These are phyloP conservation scores for Solanum megistacrolobum DNA, from an alignment of 257 asterid species.

Conservation along the genomic window DNA sequence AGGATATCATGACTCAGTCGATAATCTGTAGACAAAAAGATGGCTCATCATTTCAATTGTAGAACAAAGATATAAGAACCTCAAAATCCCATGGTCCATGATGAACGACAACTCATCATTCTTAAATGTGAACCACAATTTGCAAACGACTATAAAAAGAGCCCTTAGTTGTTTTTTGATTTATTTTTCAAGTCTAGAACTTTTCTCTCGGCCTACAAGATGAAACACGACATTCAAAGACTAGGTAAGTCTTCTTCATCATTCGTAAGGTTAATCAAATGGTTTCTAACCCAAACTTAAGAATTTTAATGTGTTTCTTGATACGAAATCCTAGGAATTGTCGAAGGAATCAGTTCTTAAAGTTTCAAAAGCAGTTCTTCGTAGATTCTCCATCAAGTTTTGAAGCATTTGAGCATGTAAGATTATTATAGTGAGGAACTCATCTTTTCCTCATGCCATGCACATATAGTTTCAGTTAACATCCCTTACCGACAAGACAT, in stretches of 20 bases:
- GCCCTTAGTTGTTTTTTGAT: rapidly evolving
- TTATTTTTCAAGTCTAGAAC: no score
- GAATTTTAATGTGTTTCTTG: background rate
- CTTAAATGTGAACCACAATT: background rate
- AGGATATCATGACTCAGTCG: background rate
- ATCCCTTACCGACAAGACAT: no score
- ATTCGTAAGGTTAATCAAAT: background rate
- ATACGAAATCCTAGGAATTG: no score
- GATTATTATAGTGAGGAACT: background rate
- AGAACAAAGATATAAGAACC: no score
- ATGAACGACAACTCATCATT: no score
- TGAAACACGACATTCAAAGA: rapidly evolving
- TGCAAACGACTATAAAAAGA: background rate
- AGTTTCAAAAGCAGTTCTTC: background rate
- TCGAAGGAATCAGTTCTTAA: background rate
- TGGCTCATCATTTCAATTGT: background rate
- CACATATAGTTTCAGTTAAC: background rate
- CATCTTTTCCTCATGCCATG: background rate
- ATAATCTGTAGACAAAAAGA: no score
- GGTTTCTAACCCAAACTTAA: background rate
- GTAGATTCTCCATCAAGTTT: background rate
- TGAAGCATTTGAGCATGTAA: background rate
- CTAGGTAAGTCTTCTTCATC: no score
- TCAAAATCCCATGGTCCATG: no score
- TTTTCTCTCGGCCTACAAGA: no score